A percentile compares a stretch with the other conserved stretches of the same genome.
Conservation (phyloP, 1,284 basidiomycete genomes). For the Marasmius sp. region DNA sequence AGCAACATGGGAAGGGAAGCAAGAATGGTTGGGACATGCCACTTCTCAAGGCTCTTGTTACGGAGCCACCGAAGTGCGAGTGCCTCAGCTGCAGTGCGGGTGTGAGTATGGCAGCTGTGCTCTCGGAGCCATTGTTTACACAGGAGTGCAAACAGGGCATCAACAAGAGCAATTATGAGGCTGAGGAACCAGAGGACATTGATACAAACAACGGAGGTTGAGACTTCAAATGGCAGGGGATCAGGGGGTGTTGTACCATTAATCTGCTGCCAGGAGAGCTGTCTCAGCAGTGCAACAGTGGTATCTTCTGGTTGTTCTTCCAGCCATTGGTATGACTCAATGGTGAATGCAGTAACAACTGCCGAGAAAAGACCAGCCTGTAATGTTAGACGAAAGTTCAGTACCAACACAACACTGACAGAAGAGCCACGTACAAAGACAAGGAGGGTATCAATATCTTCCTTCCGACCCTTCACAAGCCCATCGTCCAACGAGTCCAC, state of each 20-base stretch:
- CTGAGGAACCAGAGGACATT: conserved; percentile 5
- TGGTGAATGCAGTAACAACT: not conserved
- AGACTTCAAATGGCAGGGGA: not conserved
- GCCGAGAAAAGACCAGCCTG: not conserved
- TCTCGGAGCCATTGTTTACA: conserved; percentile 14
- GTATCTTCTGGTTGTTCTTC: not conserved
- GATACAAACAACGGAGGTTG: not conserved
- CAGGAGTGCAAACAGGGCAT: conserved; percentile 5
- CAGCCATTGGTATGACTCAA: not conserved
- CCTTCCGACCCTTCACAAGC: not conserved
- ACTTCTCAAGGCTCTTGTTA: not conserved
- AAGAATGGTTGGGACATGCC: not conserved
- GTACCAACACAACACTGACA: no score
- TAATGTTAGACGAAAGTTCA: not conserved
- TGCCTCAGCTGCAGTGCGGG: not conserved
- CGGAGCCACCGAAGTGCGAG: not conserved
- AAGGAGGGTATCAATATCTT: not conserved
- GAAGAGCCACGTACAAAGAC: not conserved
- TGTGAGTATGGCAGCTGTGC: not conserved
- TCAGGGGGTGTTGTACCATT: not conserved
- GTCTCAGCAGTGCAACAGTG: not conserved
- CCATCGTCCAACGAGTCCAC: not conserved
- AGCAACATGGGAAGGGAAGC: not conserved
- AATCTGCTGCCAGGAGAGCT: not conserved
- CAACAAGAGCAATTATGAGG: conserved; percentile 1